Conservation (phyloP, 2,329 filamentous ascomycete genomes). For the Cladosporium sp. region DNA sequence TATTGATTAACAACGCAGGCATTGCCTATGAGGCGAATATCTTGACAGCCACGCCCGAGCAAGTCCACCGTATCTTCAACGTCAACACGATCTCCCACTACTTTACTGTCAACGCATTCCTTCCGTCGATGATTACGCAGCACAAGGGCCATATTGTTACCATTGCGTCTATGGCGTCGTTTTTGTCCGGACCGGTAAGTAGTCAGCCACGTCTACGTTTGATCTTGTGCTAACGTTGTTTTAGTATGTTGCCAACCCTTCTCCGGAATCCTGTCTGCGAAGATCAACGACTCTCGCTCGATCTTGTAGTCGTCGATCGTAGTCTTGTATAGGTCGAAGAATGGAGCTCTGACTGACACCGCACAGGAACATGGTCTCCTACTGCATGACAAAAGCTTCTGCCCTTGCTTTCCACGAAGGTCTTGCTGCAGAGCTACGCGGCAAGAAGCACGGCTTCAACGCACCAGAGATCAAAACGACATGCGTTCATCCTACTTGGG, state of each 20-base stretch:
- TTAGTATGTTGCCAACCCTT: neutral
- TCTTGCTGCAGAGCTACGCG: conserved; percentile 38
- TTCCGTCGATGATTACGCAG: conserved; percentile 47
- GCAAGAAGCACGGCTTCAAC: conserved; percentile 31
- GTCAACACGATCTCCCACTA: conserved; percentile 52
- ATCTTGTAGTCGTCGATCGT: too few species aligned
- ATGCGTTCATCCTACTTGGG: conserved; percentile 41
- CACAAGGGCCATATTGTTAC: conserved; percentile 56
- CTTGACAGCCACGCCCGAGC: conserved; percentile 41
- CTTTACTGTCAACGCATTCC: conserved; percentile 48
- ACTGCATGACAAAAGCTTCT: conserved; percentile 49
- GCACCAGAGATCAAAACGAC: conserved; percentile 42
- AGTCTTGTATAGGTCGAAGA: too few species aligned
- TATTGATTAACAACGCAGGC: conserved; percentile 50
- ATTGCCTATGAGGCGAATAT: conserved; percentile 46
- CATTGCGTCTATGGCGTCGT: conserved; percentile 52
- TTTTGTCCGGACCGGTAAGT: conserved; percentile 27
- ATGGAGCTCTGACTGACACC: neutral
- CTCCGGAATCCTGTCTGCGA: neutral
- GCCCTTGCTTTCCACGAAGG: conserved; percentile 53
- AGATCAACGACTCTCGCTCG: too few species aligned
- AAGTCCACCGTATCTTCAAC: conserved; percentile 47
- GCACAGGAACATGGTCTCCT: conserved; percentile 38
- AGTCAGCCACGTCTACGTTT: neutral
- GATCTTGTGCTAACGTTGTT: neutral